Conservation (phyloP, 2,329 filamentous ascomycete genomes). For the Rhinocladiella mackenziei region DNA sequence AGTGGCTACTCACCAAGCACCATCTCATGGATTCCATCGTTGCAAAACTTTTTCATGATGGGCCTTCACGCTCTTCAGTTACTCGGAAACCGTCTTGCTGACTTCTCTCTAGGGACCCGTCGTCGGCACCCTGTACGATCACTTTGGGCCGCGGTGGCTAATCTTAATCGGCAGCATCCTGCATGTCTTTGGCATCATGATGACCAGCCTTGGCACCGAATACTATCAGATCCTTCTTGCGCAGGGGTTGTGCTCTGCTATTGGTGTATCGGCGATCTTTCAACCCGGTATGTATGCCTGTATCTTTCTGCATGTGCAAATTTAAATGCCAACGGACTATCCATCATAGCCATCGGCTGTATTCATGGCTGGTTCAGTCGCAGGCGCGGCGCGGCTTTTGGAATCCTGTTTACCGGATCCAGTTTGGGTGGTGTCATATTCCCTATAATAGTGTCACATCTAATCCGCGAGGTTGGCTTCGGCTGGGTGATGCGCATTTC, state of each 20-base stretch:
- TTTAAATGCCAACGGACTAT: conserved; percentile 25
- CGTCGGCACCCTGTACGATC: conserved; percentile 41
- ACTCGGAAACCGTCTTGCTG: too few species aligned
- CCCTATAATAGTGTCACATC: conserved; percentile 56
- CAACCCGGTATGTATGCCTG: conserved; percentile 36
- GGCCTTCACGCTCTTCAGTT: too few species aligned
- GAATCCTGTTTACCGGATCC: conserved; percentile 52
- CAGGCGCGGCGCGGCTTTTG: conserved; percentile 52
- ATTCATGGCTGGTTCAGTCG: conserved; percentile 5
- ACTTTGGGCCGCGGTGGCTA: conserved; percentile 47
- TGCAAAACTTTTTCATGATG: conserved; percentile 45
- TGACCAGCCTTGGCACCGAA: conserved; percentile 50
- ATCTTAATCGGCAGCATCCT: conserved; percentile 49
- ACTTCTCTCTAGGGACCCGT: conserved; percentile 2
- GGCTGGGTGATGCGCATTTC: conserved; percentile 55
- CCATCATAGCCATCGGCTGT: conserved; percentile 4
- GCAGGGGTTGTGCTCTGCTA: conserved; percentile 51
- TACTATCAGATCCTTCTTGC: conserved; percentile 56
- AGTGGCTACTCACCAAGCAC: conserved; percentile 49
- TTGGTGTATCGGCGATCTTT: conserved; percentile 50
- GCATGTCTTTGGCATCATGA: conserved; percentile 58
- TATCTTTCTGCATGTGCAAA: not conserved
- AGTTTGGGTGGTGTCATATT: conserved; percentile 58
- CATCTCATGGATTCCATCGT: conserved; percentile 59
- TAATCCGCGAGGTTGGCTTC: conserved; percentile 53